Conservation (phyloP, 345 rosid genomes). For the Theobroma cacao region DNA sequence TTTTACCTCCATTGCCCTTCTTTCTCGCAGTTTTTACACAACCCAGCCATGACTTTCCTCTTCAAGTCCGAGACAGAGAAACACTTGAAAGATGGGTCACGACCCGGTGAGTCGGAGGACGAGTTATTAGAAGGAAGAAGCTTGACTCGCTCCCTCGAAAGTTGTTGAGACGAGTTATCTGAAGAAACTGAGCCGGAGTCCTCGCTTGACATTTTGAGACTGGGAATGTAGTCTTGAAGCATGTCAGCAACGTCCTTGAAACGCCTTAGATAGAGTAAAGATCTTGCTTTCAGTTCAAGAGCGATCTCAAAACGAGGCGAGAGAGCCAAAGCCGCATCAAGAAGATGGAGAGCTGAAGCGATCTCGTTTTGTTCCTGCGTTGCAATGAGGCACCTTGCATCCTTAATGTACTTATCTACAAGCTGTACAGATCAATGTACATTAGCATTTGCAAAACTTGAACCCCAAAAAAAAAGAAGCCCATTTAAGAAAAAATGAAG, state of each 20-base stretch:
- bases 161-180: constrained; percentile 48
- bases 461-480: neutral
- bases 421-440: constrained; percentile 35
- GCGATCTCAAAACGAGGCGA: constrained; percentile 73
- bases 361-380: constrained; percentile 58
- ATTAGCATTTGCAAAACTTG: neutral
- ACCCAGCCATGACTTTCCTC: constrained; percentile 85
- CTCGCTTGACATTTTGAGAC: constrained; percentile 49
- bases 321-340: constrained; percentile 70
- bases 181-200: constrained; percentile 53
- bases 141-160: constrained; percentile 48
- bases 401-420: constrained; percentile 71
- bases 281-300: constrained; percentile 69
- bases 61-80: constrained; percentile 86
- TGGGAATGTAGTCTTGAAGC: constrained; percentile 86
- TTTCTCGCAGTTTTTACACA: constrained; percentile 66
- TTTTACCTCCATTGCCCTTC: constrained; percentile 96
- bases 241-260: constrained; percentile 68
- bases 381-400: constrained; percentile 68
- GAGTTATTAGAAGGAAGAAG: constrained; percentile 45
- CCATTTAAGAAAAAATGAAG: neutral
- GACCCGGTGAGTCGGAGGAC: constrained; percentile 32
- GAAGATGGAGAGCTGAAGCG: constrained; percentile 61
- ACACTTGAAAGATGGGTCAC: constrained; percentile 68
- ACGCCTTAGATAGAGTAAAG: constrained; percentile 54